Evolutionary conservation across 2,329 filamentous ascomycete species (phyloP).

Genomic region (Aulographum hederae): DNA sequence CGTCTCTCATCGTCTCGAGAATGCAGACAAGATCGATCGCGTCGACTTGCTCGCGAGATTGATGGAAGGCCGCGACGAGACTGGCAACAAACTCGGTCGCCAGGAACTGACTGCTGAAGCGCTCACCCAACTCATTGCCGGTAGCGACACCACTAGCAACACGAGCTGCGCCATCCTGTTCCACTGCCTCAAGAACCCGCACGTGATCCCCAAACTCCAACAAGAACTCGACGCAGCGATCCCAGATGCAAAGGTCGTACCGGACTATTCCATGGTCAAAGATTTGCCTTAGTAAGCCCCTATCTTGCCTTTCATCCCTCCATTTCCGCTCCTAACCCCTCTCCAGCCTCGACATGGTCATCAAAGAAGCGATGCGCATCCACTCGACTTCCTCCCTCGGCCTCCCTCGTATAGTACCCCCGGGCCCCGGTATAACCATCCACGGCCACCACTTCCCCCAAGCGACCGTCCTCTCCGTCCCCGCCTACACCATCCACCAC

Average conservation of each 20-base stretch:
- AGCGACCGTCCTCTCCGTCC: constrained; percentile 61
- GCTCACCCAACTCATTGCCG: constrained; percentile 71
- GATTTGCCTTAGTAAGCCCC: constrained; percentile 47
- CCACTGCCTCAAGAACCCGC: constrained; percentile 51
- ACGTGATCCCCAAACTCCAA: constrained; percentile 54
- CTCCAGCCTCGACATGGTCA: constrained; percentile 42
- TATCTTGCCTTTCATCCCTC: not conserved
- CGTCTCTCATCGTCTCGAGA: constrained; percentile 55
- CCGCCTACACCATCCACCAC: constrained; percentile 70
- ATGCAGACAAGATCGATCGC: constrained; percentile 43
- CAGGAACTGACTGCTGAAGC: constrained; percentile 78
- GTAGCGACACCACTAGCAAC: constrained; percentile 60
- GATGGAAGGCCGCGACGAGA: constrained; percentile 73
- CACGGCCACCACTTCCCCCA: constrained; percentile 51
- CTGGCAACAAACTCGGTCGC: constrained; percentile 54
- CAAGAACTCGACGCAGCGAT: constrained; percentile 57
- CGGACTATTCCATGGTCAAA: constrained; percentile 52
- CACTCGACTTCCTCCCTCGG: constrained; percentile 78
- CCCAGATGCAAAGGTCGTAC: constrained; percentile 42
- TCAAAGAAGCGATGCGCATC: constrained; percentile 71
- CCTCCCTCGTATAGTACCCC: constrained; percentile 57
- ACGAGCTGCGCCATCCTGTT: constrained; percentile 71
- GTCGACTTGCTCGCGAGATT: constrained; percentile 67
- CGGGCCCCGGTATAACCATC: constrained; percentile 44
- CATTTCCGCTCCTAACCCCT: not conserved